These are phyloP conservation scores for Plantago lanceolata DNA, from an alignment of 305 asterid genomes.

Conservation along the genomic window DNA sequence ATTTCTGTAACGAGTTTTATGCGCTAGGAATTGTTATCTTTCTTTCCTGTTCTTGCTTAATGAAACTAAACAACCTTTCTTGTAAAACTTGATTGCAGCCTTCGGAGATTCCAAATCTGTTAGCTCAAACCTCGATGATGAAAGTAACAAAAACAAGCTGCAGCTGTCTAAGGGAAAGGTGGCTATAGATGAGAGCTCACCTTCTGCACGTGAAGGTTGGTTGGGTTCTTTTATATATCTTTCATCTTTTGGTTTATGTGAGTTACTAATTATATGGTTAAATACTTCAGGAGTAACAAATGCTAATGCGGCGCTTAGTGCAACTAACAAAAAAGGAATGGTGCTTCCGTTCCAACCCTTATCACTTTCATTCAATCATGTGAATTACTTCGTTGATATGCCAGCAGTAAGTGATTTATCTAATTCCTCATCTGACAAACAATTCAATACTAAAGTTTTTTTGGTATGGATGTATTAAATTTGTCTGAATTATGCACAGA, in stretches of 20 bases:
- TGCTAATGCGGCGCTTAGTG: conserved; percentile 10
- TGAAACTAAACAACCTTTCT: conserved; percentile 4
- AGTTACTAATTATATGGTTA: conserved; percentile 4
- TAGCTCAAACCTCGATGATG: conserved; percentile 24
- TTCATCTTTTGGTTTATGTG: neutral
- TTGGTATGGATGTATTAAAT: neutral
- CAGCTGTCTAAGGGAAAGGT: conserved; percentile 22
- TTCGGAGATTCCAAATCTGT: conserved; percentile 42
- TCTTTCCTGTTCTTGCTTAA: neutral
- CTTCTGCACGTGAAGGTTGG: conserved; percentile 3
- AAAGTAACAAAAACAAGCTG: conserved; percentile 20
- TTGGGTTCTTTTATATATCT: neutral
- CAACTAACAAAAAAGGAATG: conserved; percentile 40
- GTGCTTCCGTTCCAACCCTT: conserved; percentile 49
- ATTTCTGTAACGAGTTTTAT: neutral
- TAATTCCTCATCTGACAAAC: neutral
- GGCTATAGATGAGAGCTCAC: conserved; percentile 14
- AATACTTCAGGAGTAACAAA: conserved; percentile 22
- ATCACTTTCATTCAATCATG: conserved; percentile 41
- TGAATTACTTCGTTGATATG: conserved; percentile 54
- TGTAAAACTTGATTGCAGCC: conserved; percentile 34
- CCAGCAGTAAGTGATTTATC: conserved; percentile 41
- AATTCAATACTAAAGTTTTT: neutral
- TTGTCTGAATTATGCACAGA: neutral
- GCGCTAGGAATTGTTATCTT: neutral